Percentiles rank a stretch among this genome's conserved stretches.
Evolutionary conservation across 2,329 filamentous ascomycete genomes (phyloP).

Genomic region (Verticillium klebahnii): DNA sequence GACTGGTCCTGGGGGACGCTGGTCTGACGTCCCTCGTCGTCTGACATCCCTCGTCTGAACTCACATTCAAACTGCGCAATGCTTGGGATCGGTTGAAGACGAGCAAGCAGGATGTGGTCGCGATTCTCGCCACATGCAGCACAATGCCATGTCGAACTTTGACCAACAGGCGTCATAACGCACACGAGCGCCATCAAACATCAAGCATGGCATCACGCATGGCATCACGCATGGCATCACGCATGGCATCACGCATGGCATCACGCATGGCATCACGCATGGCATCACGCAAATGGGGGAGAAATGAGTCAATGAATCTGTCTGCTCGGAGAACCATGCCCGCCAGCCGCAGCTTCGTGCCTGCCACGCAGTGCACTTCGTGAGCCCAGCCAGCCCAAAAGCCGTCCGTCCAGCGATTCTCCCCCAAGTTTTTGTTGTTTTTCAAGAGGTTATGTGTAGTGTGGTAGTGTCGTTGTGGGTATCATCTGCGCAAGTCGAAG

Average conservation of each 20-base stretch:
- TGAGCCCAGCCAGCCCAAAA: slow-evolving; percentile 5
- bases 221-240: background rate
- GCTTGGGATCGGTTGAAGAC: no score
- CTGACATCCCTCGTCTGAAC: no score
- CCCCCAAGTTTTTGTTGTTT: slow-evolving; percentile 14
- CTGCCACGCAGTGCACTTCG: background rate
- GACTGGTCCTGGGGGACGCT: no score
- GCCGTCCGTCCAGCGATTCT: slow-evolving; percentile 10
- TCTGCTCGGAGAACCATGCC: background rate
- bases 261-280: background rate
- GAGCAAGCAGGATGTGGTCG: no score
- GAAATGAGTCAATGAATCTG: background rate
- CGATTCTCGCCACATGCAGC: no score
- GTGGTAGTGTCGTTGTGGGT: slow-evolving; percentile 7
- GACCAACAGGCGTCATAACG: no score
- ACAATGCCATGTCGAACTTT: no score
- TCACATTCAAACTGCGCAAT: no score
- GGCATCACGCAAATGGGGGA: background rate
- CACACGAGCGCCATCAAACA: no score
- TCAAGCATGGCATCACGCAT: background rate
- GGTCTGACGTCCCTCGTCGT: no score
- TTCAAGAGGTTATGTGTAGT: slow-evolving; percentile 9
- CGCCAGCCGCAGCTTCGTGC: background rate
- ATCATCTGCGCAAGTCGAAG: slow-evolving; percentile 3
- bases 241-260: background rate